Evolutionary conservation across 2,329 filamentous ascomycete genomes (phyloP).

Genomic region (Coniella lustricola): DNA sequence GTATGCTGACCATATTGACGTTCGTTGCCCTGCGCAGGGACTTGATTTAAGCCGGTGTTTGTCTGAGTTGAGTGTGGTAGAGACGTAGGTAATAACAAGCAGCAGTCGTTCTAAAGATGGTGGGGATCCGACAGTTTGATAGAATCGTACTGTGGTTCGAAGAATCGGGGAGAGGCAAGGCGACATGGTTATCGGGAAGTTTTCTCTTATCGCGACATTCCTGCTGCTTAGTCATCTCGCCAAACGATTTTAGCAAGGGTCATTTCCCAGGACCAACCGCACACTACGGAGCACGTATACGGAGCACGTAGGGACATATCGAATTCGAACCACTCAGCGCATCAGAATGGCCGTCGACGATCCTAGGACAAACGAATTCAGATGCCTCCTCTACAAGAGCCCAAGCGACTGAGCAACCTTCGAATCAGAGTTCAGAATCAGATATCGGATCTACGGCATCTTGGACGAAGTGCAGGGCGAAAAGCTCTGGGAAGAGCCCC

Average conservation of each 20-base stretch:
- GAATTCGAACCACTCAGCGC: too few relatives aligned
- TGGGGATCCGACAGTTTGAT: not conserved
- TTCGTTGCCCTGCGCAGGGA: slow-evolving; percentile 12
- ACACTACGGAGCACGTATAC: too few relatives aligned
- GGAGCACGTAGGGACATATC: too few relatives aligned
- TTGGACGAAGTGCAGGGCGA: too few relatives aligned
- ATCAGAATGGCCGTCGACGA: too few relatives aligned
- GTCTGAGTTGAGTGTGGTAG: not conserved
- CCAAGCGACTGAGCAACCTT: too few relatives aligned
- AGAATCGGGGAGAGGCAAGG: not conserved
- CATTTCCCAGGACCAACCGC: too few relatives aligned
- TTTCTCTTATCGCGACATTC: slow-evolving; percentile 2
- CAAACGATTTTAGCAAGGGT: not conserved
- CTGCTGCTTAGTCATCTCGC: not conserved
- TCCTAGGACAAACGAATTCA: too few relatives aligned
- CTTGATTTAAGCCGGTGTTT: not conserved
- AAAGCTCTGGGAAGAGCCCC: too few relatives aligned
- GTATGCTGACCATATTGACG: slow-evolving; percentile 10
- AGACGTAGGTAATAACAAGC: not conserved
- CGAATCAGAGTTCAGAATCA: too few relatives aligned
- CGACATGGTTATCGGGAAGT: slow-evolving; percentile 7
- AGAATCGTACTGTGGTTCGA: not conserved
- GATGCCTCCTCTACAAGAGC: too few relatives aligned
- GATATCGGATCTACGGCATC: too few relatives aligned
- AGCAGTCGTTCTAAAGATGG: not conserved